A percentile compares a stretch with the other conserved stretches of the same genome.
Conservation (phyloP, 495 filamentous ascomycete genomes). For the Thermochaetoides thermophila region DNA sequence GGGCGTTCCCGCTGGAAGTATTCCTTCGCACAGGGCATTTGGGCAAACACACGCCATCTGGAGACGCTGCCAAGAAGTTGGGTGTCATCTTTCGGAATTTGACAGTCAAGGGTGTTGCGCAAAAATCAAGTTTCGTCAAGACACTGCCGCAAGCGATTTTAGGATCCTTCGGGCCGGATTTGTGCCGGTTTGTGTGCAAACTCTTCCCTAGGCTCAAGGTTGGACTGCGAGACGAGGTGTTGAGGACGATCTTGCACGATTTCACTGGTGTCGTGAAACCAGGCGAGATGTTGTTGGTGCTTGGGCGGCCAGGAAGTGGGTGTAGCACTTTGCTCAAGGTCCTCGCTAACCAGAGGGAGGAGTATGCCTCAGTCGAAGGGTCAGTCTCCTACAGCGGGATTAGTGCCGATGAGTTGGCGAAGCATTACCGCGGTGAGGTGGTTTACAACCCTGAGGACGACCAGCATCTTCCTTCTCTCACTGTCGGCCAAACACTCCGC, state of each 20-base stretch:
- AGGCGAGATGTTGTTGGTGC: slow-evolving; percentile 70
- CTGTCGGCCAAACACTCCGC: slow-evolving; percentile 65
- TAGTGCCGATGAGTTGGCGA: slow-evolving; percentile 49
- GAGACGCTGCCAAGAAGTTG: slow-evolving; percentile 63
- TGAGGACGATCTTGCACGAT: slow-evolving; percentile 52
- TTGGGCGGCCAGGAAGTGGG: slow-evolving; percentile 66
- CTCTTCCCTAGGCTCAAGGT: slow-evolving; percentile 49
- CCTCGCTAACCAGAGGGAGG: slow-evolving; percentile 53
- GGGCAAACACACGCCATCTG: slow-evolving; percentile 53
- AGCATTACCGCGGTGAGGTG: slow-evolving; percentile 64
- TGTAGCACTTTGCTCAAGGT: slow-evolving; percentile 71
- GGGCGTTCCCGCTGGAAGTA: slow-evolving; percentile 51
- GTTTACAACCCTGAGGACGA: slow-evolving; percentile 78
- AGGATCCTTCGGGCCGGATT: slow-evolving; percentile 74
- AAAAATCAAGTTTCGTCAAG: slow-evolving; percentile 51
- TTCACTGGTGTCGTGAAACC: slow-evolving; percentile 67
- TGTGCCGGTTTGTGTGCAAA: slow-evolving; percentile 51
- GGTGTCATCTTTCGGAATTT: slow-evolving; percentile 73
- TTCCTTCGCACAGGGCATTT: slow-evolving; percentile 73
- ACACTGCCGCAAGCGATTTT: slow-evolving; percentile 64
- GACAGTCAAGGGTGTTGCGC: slow-evolving; percentile 57
- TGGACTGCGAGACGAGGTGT: slow-evolving; percentile 23
- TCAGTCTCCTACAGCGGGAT: slow-evolving; percentile 68
- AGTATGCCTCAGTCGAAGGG: slow-evolving; percentile 52
- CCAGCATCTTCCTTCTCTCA: slow-evolving; percentile 61